phyloP scores from a whole-genome alignment of 352 stramenopile genomes.

The Phytophthora cryptogea region DNA sequence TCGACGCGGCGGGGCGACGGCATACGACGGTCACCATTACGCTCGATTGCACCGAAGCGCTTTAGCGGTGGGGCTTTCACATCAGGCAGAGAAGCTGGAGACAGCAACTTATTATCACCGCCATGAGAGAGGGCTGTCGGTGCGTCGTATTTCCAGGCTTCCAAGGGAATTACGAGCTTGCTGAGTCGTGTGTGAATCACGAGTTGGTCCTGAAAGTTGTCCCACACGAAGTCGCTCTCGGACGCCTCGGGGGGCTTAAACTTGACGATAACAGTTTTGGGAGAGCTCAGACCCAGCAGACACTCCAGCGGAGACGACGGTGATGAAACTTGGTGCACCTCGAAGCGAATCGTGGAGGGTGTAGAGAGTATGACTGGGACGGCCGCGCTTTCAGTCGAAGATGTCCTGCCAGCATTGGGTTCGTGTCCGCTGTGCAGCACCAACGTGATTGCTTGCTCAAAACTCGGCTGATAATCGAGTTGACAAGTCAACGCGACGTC shows the following conservation, averaged over 20 bases:
- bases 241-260: constrained; percentile 40
- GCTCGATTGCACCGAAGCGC: constrained; percentile 61
- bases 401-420: not conserved
- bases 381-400: not conserved
- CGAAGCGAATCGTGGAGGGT: constrained; percentile 56
- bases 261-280: constrained; percentile 36
- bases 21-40: constrained; percentile 9
- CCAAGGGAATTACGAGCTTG: constrained; percentile 46
- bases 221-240: constrained; percentile 56
- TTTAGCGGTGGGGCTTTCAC: constrained; percentile 58
- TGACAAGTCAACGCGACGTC: constrained; percentile 10
- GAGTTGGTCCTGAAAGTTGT: constrained; percentile 76
- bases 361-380: constrained; percentile 57
- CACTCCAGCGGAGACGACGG: constrained; percentile 9
- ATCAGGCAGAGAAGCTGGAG: constrained; percentile 33
- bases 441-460: constrained; percentile 20
- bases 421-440: constrained; percentile 14
- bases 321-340: constrained; percentile 11
- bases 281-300: constrained; percentile 26
- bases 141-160: constrained; percentile 31
- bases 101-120: constrained; percentile 15
- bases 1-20: constrained; percentile 4
- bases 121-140: not conserved
- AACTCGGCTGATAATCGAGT: constrained; percentile 7
- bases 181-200: constrained; percentile 62